Evolutionary conservation across 116 monocot species (phyloP).

Genomic region (Cymodocea nodosa): DNA sequence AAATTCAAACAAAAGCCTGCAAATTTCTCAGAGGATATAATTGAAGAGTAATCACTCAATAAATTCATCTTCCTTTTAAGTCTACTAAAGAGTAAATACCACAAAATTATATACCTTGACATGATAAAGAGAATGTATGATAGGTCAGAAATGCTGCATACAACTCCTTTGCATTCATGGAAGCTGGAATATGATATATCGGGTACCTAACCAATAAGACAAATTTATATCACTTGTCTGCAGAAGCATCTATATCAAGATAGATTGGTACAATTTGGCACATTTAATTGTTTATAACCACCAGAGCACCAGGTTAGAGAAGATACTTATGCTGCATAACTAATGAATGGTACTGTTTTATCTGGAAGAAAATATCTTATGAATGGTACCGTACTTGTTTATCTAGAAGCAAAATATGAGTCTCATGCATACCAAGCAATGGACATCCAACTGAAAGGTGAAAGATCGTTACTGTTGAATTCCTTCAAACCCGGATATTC

Average conservation of each 20-base stretch:
- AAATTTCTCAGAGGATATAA: no score
- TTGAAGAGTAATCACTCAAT: not conserved
- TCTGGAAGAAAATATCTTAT: no score
- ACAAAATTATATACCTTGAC: constrained; percentile 43
- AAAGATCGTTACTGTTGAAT: constrained; percentile 51
- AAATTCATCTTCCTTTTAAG: not conserved
- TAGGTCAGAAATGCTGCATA: constrained; percentile 70
- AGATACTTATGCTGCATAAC: not conserved
- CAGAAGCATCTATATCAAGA: not conserved
- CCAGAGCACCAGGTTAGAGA: not conserved
- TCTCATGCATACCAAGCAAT: constrained; percentile 46
- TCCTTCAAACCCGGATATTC: constrained; percentile 40
- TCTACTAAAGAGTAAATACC: not conserved
- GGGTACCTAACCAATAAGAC: constrained; percentile 49
- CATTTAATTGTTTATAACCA: no score
- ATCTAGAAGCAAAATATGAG: not conserved
- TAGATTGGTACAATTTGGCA: not conserved
- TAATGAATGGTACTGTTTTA: not conserved
- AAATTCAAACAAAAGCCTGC: no score
- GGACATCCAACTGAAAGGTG: constrained; percentile 81
- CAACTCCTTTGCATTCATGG: constrained; percentile 42
- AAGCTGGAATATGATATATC: constrained; percentile 54
- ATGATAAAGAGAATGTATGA: constrained; percentile 60
- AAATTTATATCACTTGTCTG: not conserved
- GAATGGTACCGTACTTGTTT: not conserved